Evolutionary conservation across 768 basidiomycete species (phyloP).

Genomic region (Gymnopilus dilepis): DNA sequence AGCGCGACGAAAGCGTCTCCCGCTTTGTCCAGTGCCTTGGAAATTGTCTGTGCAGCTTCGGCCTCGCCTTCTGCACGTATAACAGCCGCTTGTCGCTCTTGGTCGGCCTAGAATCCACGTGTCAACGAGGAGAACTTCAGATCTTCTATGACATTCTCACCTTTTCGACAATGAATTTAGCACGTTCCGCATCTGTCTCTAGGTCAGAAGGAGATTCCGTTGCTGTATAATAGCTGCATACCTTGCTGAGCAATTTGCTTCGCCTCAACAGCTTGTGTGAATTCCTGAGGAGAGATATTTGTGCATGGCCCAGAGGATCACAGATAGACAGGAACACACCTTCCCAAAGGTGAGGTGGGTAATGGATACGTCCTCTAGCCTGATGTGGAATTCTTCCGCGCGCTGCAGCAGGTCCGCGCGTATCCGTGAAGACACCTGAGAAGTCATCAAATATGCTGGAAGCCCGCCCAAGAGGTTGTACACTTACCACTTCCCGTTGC

Average conservation of each 20-base stretch:
- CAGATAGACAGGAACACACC: constrained; percentile 41
- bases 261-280: constrained; percentile 98
- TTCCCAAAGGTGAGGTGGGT: constrained; percentile 90
- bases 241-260: constrained; percentile 99
- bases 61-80: constrained; percentile 99
- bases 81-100: constrained; percentile 98
- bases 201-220: constrained; percentile 9
- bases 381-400: constrained; percentile 95
- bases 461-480: background rate
- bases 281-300: constrained; percentile 61
- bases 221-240: constrained; percentile 33
- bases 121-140: constrained; percentile 11
- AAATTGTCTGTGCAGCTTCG: constrained; percentile 94
- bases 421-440: constrained; percentile 91
- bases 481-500: constrained; percentile 91
- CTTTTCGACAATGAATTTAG: constrained; percentile 99
- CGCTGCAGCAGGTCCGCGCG: constrained; percentile 90
- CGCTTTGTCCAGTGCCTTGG: constrained; percentile 87
- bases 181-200: constrained; percentile 88
- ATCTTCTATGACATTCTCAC: constrained; percentile 40
- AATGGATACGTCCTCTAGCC: constrained; percentile 96
- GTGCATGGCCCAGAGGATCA: background rate
- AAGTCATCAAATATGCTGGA: background rate
- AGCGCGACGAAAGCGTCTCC: constrained; percentile 96
- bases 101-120: constrained; percentile 79